phyloP scores from a whole-genome alignment of 2,329 filamentous ascomycete species.

The Claviceps sp. region DNA sequence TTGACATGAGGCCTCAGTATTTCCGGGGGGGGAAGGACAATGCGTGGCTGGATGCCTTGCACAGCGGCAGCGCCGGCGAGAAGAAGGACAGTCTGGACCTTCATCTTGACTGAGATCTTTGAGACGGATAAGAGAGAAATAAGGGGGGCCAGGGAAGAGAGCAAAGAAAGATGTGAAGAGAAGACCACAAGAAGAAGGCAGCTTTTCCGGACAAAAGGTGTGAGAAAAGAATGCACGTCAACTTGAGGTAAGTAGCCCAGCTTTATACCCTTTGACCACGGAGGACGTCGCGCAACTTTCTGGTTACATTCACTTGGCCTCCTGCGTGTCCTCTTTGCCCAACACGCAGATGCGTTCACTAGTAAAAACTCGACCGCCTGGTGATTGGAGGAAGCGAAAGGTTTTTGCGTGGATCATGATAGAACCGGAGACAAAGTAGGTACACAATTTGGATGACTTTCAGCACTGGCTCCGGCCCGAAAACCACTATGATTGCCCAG shows the following conservation, averaged over 20 bases:
- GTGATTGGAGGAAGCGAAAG: background rate
- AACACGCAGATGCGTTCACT: background rate
- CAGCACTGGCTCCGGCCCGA: too few species aligned
- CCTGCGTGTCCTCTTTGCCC: too few species aligned
- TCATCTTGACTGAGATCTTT: constrained; percentile 1
- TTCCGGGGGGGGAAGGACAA: background rate
- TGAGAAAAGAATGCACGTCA: background rate
- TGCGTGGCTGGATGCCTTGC: background rate
- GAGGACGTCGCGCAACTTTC: too few species aligned
- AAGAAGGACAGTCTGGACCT: background rate
- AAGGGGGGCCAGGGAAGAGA: background rate
- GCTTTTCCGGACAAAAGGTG: too few species aligned
- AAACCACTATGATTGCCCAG: too few species aligned
- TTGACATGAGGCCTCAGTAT: too few species aligned
- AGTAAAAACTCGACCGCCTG: background rate
- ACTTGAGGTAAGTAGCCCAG: background rate
- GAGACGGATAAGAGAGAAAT: background rate
- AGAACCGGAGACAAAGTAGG: too few species aligned
- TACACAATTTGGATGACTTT: too few species aligned
- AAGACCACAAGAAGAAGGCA: too few species aligned
- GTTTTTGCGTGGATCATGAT: too few species aligned
- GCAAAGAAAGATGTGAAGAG: background rate
- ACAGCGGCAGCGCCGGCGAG: background rate
- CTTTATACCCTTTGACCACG: background rate
- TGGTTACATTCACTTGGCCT: too few species aligned